These are phyloP conservation scores for Volvariella volvacea DNA, from an alignment of 1,284 basidiomycete species.

Conservation along the genomic window DNA sequence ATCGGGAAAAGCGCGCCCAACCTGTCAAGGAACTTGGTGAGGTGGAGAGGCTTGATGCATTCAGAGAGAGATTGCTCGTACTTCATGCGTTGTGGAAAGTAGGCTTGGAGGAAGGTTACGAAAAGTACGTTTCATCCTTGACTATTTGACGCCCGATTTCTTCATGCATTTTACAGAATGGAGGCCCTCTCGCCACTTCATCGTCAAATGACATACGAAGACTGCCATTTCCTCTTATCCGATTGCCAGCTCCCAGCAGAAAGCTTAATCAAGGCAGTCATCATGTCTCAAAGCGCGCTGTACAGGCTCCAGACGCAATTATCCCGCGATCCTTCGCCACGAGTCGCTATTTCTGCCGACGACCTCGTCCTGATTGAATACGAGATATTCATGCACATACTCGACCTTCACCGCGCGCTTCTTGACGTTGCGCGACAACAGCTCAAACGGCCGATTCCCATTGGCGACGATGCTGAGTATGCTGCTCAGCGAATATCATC, in stretches of 20 bases:
- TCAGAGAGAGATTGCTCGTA: constrained; percentile 68
- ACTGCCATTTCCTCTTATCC: constrained; percentile 54
- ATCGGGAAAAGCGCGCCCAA: constrained; percentile 30
- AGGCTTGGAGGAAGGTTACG: constrained; percentile 46
- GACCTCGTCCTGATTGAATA: constrained; percentile 47
- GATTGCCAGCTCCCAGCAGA: constrained; percentile 72
- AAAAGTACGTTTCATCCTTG: constrained; percentile 41
- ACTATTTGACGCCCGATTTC: constrained; percentile 1
- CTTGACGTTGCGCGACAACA: constrained; percentile 62
- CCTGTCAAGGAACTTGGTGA: constrained; percentile 23
- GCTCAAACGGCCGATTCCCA: constrained; percentile 41
- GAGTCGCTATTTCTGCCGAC: constrained; percentile 19
- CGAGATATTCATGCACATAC: constrained; percentile 65
- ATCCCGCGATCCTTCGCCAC: constrained; percentile 31
- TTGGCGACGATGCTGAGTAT: constrained; percentile 47
- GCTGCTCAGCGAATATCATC: constrained; percentile 82
- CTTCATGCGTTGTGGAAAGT: constrained; percentile 69
- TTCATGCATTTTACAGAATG: constrained; percentile 25
- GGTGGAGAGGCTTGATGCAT: constrained; percentile 43
- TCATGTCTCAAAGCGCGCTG: constrained; percentile 71
- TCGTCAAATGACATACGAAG: constrained; percentile 39
- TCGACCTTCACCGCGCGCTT: constrained; percentile 63
- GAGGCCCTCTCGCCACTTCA: constrained; percentile 40
- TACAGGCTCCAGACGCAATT: constrained; percentile 82
- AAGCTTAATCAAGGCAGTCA: constrained; percentile 68